phyloP scores from a whole-genome alignment of 2,329 filamentous ascomycete species.

The Leptosphaerulina australis region DNA sequence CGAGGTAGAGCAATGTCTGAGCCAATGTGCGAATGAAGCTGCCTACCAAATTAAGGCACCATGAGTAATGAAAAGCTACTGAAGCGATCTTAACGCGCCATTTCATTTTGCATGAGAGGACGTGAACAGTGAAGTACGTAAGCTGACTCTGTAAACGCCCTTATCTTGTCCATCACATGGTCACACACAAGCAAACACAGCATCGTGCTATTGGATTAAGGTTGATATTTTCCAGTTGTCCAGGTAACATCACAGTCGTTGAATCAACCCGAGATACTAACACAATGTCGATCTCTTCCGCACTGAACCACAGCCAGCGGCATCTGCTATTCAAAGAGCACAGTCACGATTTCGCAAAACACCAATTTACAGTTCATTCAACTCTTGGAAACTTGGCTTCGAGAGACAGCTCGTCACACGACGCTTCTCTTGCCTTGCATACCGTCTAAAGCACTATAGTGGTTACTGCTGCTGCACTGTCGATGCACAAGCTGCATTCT shows the following conservation, averaged over 20 bases:
- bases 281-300: too few species aligned
- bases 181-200: too few species aligned
- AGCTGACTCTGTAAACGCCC: background rate
- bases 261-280: too few species aligned
- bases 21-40: constrained; percentile 3
- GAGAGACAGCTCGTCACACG: background rate
- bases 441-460: background rate
- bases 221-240: too few species aligned
- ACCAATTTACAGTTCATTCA: too few species aligned
- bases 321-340: too few species aligned
- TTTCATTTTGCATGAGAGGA: background rate
- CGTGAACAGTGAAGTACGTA: background rate
- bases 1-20: constrained; percentile 45
- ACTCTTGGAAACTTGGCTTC: background rate
- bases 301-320: too few species aligned
- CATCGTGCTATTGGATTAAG: too few species aligned
- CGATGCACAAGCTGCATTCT: constrained; percentile 1
- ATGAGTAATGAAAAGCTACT: constrained; percentile 19
- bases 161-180: background rate
- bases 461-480: background rate
- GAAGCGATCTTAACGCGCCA: constrained; percentile 9
- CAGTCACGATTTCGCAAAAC: too few species aligned
- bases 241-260: too few species aligned
- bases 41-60: constrained; percentile 10
- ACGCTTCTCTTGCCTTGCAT: constrained; percentile 2